These are phyloP conservation scores for Leccinum uliginosum DNA, from an alignment of 768 basidiomycete species.

Conservation along the genomic window DNA sequence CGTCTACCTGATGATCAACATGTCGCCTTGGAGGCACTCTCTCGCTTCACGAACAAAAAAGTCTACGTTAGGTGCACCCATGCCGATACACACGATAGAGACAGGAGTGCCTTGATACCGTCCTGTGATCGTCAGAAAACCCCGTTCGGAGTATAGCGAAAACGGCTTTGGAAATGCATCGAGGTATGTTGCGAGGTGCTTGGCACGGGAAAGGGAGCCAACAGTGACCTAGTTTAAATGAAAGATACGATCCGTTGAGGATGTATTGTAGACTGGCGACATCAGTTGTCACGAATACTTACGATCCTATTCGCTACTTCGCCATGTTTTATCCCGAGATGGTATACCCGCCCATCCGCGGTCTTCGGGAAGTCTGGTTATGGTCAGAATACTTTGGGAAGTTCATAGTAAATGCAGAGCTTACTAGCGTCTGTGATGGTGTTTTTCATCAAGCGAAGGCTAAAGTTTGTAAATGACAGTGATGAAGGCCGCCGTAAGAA, in stretches of 20 bases:
- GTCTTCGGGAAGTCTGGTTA: constrained; percentile 71
- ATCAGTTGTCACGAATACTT: constrained; percentile 16
- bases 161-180: constrained; percentile 60
- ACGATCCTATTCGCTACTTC: constrained; percentile 83
- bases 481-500: background rate
- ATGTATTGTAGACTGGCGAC: background rate
- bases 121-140: constrained; percentile 71
- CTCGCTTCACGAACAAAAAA: constrained; percentile 81
- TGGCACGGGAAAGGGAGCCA: constrained; percentile 66
- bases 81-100: constrained; percentile 76
- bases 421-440: constrained; percentile 62
- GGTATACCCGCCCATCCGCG: constrained; percentile 70
- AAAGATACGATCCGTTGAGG: constrained; percentile 1
- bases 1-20: constrained; percentile 49
- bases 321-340: constrained; percentile 68
- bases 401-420: constrained; percentile 24
- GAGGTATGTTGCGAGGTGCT: constrained; percentile 52
- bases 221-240: constrained; percentile 56
- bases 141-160: constrained; percentile 64
- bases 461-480: background rate
- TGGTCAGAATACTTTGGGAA: background rate
- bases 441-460: constrained; percentile 49
- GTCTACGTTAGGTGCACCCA: constrained; percentile 81
- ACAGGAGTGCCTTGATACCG: constrained; percentile 59
- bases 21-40: constrained; percentile 64